phyloP scores from a whole-genome alignment of 768 basidiomycete genomes.

The Coprinopsis cinerea region DNA sequence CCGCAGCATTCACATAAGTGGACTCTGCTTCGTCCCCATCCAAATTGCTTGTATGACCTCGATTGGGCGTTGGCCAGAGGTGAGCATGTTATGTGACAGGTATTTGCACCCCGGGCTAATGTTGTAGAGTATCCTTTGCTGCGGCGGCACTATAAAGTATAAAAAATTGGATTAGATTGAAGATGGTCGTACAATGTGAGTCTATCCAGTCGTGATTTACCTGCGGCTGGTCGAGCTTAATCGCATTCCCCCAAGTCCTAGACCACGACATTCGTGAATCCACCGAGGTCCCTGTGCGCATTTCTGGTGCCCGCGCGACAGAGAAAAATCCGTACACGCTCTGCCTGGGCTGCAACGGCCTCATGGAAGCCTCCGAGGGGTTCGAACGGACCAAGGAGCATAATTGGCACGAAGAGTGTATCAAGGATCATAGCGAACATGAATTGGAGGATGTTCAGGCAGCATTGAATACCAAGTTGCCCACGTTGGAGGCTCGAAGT shows the following conservation, averaged over 20 bases:
- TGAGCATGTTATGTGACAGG: too few relatives aligned
- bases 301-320: constrained; percentile 5
- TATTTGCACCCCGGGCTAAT: too few relatives aligned
- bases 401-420: constrained; percentile 9
- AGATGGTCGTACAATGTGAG: constrained; percentile 6
- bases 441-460: neutral
- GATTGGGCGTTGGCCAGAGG: too few relatives aligned
- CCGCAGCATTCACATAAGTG: too few relatives aligned
- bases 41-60: too few relatives aligned
- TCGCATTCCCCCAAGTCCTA: neutral
- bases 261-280: constrained; percentile 1
- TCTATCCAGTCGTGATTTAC: too few relatives aligned
- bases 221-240: too few relatives aligned
- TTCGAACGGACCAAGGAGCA: constrained; percentile 2
- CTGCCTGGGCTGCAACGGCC: constrained; percentile 11
- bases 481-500: constrained; percentile 11
- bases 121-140: too few relatives aligned
- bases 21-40: too few relatives aligned
- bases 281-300: constrained; percentile 7
- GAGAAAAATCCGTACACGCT: constrained; percentile 7
- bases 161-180: too few relatives aligned
- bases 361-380: constrained; percentile 5
- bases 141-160: neutral
- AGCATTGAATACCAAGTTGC: constrained; percentile 15
- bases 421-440: neutral